Evolutionary conservation across 257 asterid species (phyloP), one percentile per base, ranked within the genome.

Genomic region (Nicotiana attenuata): DNA sequence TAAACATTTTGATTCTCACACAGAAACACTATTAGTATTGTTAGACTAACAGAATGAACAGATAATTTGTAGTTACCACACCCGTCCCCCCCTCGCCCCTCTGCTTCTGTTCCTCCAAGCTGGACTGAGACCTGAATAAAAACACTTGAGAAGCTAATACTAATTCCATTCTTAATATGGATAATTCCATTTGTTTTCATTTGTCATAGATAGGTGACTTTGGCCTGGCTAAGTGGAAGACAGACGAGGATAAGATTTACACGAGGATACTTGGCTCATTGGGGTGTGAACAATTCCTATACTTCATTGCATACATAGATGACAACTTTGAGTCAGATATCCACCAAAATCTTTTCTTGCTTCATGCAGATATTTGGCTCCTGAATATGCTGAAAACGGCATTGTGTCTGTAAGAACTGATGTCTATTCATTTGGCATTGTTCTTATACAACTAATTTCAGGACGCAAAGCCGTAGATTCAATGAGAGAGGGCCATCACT

Each of bases 151-250:
- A 71, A 47, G 38, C 38, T 71, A 80, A 28, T 47, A 5, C n/a
- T 17, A 20, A 31, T 31, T 22, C 41, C 24, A 10, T 67, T 71
- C 17, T 35, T 81, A 7, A 10, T 45, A 35, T 81, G 47, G 33
- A 63, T 65, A 68, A 86, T 63, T 63, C 11, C 71, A 7, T 28
- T 69, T 80, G 17, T 69, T 80, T 80, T 82, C 1, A 28, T 68
- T 67, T 53, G 77, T 65, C 82, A 77, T 88, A 93, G 97, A 85
- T 93, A 52, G 97, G 95, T 41, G 97, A 93, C 82, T 92, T 91
- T 71, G 97, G 97, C 76, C 94, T 93, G n/a, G 97, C 97, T 50
- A 93, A 86, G 88, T 92, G 97, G 97, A 91, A 84, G 88, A 88
- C 88, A 55, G 82, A 81, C 29, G 90, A 88, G 20, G 90, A 85